Conservation (phyloP, 2,329 filamentous ascomycete species). For the Exserohilum turcica region DNA sequence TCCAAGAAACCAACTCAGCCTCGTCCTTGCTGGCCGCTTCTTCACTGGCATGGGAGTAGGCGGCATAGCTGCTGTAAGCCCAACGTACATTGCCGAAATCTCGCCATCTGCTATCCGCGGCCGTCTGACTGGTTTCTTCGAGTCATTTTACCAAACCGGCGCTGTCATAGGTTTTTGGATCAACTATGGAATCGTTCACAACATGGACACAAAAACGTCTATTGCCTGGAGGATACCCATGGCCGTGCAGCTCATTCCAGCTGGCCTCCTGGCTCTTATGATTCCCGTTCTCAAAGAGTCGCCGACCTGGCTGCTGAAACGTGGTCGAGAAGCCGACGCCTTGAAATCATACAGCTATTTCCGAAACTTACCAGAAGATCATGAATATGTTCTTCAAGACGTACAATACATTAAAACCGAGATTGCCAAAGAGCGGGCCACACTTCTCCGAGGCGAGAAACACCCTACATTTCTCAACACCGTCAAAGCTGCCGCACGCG, state of each 20-base stretch:
- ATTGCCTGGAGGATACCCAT: slow-evolving; percentile 68
- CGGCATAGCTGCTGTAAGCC: slow-evolving; percentile 46
- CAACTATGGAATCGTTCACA: slow-evolving; percentile 48
- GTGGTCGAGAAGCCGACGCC: slow-evolving; percentile 46
- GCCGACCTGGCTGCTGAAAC: slow-evolving; percentile 40
- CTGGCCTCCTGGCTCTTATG: slow-evolving; percentile 42
- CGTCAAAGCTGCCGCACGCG: slow-evolving; percentile 39
- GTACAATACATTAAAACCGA: slow-evolving; percentile 39
- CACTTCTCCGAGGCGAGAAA: slow-evolving; percentile 31
- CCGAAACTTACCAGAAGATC: slow-evolving; percentile 52
- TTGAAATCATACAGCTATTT: slow-evolving; percentile 50
- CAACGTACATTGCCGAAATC: slow-evolving; percentile 48
- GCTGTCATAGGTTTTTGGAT: slow-evolving; percentile 56
- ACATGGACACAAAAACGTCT: slow-evolving; percentile 52
- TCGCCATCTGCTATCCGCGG: slow-evolving; percentile 67
- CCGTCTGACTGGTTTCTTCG: slow-evolving; percentile 68
- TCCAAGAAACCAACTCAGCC: slow-evolving; percentile 39
- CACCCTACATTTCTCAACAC: slow-evolving; percentile 35
- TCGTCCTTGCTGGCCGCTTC: slow-evolving; percentile 52
- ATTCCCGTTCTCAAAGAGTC: slow-evolving; percentile 44
- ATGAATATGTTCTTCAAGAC: slow-evolving; percentile 49
- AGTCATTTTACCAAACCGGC: slow-evolving; percentile 67
- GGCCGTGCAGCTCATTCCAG: slow-evolving; percentile 52
- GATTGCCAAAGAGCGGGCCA: slow-evolving; percentile 39
- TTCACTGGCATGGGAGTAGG: slow-evolving; percentile 48